Percentiles rank a stretch among this genome's conserved stretches.
Evolutionary conservation across 805 yeast species (phyloP).

Genomic region (Candida schatavii): DNA sequence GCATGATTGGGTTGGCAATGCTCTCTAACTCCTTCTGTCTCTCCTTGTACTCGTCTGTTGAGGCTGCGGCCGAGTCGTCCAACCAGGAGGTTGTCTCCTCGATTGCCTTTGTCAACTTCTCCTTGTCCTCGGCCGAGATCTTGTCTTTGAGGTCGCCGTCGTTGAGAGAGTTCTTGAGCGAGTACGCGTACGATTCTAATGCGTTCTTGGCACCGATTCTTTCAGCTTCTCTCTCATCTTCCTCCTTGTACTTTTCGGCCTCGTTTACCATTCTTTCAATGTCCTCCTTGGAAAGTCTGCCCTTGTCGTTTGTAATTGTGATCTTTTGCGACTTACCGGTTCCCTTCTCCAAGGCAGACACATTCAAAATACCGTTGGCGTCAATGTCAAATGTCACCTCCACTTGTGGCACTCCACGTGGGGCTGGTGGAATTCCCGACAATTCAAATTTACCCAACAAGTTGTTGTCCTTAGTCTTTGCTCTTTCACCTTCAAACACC

Average conservation of each 20-base stretch:
- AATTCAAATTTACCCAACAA: slow-evolving; percentile 83
- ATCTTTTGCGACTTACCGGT: slow-evolving; percentile 90
- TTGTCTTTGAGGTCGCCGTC: slow-evolving; percentile 45
- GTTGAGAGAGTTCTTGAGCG: slow-evolving; percentile 67
- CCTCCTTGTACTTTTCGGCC: slow-evolving; percentile 92
- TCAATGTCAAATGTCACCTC: slow-evolving; percentile 87
- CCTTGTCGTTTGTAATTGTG: slow-evolving; percentile 90
- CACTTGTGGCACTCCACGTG: slow-evolving; percentile 89
- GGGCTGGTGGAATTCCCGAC: slow-evolving; percentile 85
- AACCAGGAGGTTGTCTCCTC: slow-evolving; percentile 42
- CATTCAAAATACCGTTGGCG: slow-evolving; percentile 85
- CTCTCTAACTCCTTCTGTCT: slow-evolving; percentile 40
- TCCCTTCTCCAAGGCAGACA: slow-evolving; percentile 86
- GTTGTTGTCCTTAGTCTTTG: slow-evolving; percentile 91
- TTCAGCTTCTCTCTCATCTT: slow-evolving; percentile 78
- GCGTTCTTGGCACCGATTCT: slow-evolving; percentile 87
- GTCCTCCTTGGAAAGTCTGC: slow-evolving; percentile 89
- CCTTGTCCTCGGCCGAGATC: slow-evolving; percentile 38
- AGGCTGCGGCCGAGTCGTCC: slow-evolving; percentile 36
- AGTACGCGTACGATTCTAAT: slow-evolving; percentile 85
- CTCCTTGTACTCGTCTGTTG: slow-evolving; percentile 40
- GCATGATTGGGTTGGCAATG: slow-evolving; percentile 39
- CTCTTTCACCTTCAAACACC: slow-evolving; percentile 96
- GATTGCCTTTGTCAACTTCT: slow-evolving; percentile 52
- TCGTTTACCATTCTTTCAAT: slow-evolving; percentile 97